phyloP scores from a whole-genome alignment of 371 early-diverging fungal genomes.

The Saksenaea oblongispora region DNA sequence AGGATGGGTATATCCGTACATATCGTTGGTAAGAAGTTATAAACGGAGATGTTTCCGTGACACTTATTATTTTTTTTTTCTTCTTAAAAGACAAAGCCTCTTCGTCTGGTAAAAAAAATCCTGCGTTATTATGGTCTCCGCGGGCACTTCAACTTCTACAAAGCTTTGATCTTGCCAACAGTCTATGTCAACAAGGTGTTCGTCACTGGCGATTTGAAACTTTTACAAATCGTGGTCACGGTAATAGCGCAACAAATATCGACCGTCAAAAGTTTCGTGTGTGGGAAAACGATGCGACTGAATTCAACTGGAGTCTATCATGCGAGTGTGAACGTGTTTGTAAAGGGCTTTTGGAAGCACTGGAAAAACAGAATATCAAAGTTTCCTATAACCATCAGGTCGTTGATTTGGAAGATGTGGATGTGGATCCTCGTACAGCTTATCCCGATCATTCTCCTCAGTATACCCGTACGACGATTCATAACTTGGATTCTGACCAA shows the following conservation, averaged over 20 bases:
- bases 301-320: slow-evolving; percentile 30
- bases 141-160: slow-evolving; percentile 35
- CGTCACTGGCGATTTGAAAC: slow-evolving; percentile 35
- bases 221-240: slow-evolving; percentile 19
- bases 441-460: slow-evolving; percentile 8
- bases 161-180: slow-evolving; percentile 20
- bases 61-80: too few relatives aligned
- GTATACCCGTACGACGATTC: slow-evolving; percentile 19
- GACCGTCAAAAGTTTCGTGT: slow-evolving; percentile 26
- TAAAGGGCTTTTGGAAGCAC: slow-evolving; percentile 13
- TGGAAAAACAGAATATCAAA: slow-evolving; percentile 17
- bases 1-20: slow-evolving; percentile 36
- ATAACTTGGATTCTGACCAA: slow-evolving; percentile 21
- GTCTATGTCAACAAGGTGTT: slow-evolving; percentile 23
- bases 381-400: slow-evolving; percentile 34
- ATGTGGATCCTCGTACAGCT: background rate
- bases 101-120: slow-evolving; percentile 13
- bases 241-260: slow-evolving; percentile 11
- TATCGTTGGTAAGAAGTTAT: slow-evolving; percentile 30
- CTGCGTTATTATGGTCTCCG: slow-evolving; percentile 36
- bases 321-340: slow-evolving; percentile 20
- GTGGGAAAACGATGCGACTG: slow-evolving; percentile 33
- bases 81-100: slow-evolving; percentile 11
- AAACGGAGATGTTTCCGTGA: too few relatives aligned
- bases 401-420: slow-evolving; percentile 28